Base-by-base conservation (phyloP, 106 monocot species). In the Allium cepa region DNA sequence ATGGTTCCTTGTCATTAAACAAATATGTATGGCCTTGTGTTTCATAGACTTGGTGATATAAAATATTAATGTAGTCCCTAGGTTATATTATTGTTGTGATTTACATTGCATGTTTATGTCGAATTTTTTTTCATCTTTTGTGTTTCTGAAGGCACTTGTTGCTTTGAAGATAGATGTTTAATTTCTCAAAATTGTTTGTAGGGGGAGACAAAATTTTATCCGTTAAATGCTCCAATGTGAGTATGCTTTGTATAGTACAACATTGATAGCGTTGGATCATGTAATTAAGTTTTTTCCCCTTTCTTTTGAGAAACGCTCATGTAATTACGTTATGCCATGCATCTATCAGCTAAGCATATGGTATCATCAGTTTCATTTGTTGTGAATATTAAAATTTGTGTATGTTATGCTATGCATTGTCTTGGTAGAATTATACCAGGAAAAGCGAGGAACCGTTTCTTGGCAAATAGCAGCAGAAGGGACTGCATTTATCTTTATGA, bases 151-250 rank as follows among this genome's bases (percentile, higher is more conserved):
- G 94, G 84, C 75, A 61, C 79, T 90, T 64, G 69, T 94, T 80
- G 87, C 90, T 84, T 72, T 94, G 82, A 94, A 94, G 79, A 94
- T 87, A 78, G 94, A 90, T 11, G 71, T 82, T 49, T 87, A 90
- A 47, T 70, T 94, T 61, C 84, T 94, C 26, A 94, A 94, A 76
- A 90, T 84, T 72, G 84, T 89, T 78, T 84, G 94, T 27, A 90
- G 84, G 76, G 94, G 47, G 90, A 90, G 67, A 90, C 94, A 55
- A 94, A 94, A 73, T 90, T 94, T 66, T 90, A 67, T 61, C 90
- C 84, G 10, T 90, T 64, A 94, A 87, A 76, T 63, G 89, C 50
- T 81, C 86, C 53, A 84, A 80, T 84, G 94, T 94, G 66, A 87
- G 85, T 78, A 49, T 46, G 48, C 22, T 51, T n/a, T 15, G 18